A percentile compares a stretch with the other conserved stretches of the same genome.
Conservation (phyloP, 495 filamentous ascomycete species). For the Trichoderma asperelloides region DNA sequence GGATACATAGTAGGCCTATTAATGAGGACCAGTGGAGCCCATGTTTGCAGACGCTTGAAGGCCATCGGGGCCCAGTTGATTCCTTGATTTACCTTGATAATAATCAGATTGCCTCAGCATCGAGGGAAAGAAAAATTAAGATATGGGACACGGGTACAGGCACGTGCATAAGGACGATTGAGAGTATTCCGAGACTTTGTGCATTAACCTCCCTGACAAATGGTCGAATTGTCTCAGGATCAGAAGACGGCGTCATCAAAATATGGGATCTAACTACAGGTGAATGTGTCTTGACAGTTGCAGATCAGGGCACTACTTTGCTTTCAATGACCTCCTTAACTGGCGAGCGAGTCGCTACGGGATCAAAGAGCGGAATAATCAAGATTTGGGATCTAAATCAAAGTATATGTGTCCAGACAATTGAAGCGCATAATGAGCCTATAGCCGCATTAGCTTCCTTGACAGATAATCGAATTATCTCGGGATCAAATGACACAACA, state of each 20-base stretch:
- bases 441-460: not conserved
- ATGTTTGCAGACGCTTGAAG: slow-evolving; percentile 15
- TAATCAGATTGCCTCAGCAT: not conserved
- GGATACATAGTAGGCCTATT: not conserved
- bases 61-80: not conserved
- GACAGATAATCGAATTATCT: not conserved
- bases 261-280: slow-evolving; percentile 5
- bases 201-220: slow-evolving; percentile 15
- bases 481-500: slow-evolving; percentile 1
- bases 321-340: not conserved
- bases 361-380: not conserved
- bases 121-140: not conserved
- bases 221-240: slow-evolving; percentile 17
- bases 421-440: not conserved
- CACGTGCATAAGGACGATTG: slow-evolving; percentile 16
- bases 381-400: slow-evolving; percentile 11
- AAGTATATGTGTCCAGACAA: not conserved
- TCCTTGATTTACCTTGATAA: slow-evolving; percentile 13
- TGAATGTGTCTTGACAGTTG: not conserved
- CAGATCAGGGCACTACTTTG: not conserved
- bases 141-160: slow-evolving; percentile 27
- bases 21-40: slow-evolving; percentile 11
- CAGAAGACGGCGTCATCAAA: not conserved
- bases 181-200: slow-evolving; percentile 7
- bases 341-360: not conserved